Evolutionary conservation across 164 flowering plant genomes (phyloP), one percentile per base, ranked within the genome.

Genomic region (Euptelea pleiosperma): DNA sequence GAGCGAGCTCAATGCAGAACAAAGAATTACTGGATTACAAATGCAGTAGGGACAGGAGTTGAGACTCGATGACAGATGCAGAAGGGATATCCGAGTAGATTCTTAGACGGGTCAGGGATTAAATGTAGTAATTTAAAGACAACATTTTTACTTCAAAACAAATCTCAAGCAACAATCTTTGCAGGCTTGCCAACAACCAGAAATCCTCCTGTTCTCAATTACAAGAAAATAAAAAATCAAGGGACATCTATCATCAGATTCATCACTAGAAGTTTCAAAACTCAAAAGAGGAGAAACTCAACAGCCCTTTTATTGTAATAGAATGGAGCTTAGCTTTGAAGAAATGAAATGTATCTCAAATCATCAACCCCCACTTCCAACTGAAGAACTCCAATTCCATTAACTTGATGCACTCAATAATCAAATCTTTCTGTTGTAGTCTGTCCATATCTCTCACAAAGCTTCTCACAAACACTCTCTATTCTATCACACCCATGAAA

Each of bases 391-490:
- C 16, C 26, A 44, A 44, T 19, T 44, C 28, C 8, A 46, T 46
- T 46, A 24, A 46, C 25, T 46, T 46, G 15, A 11, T 22, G n/a
- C n/a, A n/a, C n/a, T n/a, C n/a, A n/a, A n/a, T 26, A 8, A 53
- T 3, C 8, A 40, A 35, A 9, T 14, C 28, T 24, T 41, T 55
- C 34, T 22, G 24, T 26, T 39, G 39, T 46, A 55, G 45, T 21
- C 11, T 55, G 3, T 9, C 21, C 18, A 8, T 31, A 42, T 31
- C 46, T 37, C 18, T 14, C 25, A 45, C 25, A 61, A 43, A 61
- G 40, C 51, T 52, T 52, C 65, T 47, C 34, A 54, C 60, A 55
- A 45, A 52, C 47, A 25, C 42, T 34, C 3, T 25, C 62, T 47
- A 47, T 37, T 52, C 40, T 42, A 37, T 22, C 12, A 43, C 44